A percentile compares a stretch with the other conserved stretches of the same genome.
phyloP scores from a whole-genome alignment of 306 rosid species.

The Cucumis melo region DNA sequence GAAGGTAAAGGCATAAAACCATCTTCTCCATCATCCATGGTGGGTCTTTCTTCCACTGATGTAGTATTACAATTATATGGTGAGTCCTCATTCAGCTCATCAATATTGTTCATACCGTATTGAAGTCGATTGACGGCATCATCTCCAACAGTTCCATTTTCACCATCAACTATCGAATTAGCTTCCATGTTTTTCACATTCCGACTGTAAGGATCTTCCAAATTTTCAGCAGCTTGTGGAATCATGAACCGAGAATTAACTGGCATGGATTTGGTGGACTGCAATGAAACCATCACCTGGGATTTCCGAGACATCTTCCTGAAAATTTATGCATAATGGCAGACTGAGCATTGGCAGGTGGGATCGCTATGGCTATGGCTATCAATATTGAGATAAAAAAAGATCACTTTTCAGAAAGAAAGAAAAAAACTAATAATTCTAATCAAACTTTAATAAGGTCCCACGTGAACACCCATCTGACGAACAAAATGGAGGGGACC shows the following conservation, averaged over 20 bases:
- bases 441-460: constrained; percentile 46
- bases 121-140: constrained; percentile 26
- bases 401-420: constrained; percentile 24
- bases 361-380: constrained; percentile 12
- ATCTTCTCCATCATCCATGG: constrained; percentile 42
- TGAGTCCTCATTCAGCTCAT: constrained; percentile 57
- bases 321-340: constrained; percentile 29
- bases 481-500: constrained; percentile 67
- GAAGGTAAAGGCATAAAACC: constrained; percentile 35
- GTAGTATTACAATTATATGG: constrained; percentile 41
- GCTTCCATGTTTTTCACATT: constrained; percentile 23
- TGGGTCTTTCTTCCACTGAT: constrained; percentile 33
- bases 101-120: constrained; percentile 24
- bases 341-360: constrained; percentile 19
- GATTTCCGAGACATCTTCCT: constrained; percentile 50
- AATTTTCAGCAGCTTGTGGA: constrained; percentile 19
- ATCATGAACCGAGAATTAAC: constrained; percentile 37
- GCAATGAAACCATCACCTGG: constrained; percentile 32
- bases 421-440: constrained; percentile 9
- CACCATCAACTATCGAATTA: constrained; percentile 25
- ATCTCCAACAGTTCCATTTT: constrained; percentile 37
- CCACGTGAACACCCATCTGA: constrained; percentile 35
- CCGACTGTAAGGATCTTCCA: constrained; percentile 21
- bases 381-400: constrained; percentile 13
- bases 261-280: constrained; percentile 59